Evolutionary conservation across 202 grass and related monocot genomes (phyloP).

Genomic region (Carex arenaria): DNA sequence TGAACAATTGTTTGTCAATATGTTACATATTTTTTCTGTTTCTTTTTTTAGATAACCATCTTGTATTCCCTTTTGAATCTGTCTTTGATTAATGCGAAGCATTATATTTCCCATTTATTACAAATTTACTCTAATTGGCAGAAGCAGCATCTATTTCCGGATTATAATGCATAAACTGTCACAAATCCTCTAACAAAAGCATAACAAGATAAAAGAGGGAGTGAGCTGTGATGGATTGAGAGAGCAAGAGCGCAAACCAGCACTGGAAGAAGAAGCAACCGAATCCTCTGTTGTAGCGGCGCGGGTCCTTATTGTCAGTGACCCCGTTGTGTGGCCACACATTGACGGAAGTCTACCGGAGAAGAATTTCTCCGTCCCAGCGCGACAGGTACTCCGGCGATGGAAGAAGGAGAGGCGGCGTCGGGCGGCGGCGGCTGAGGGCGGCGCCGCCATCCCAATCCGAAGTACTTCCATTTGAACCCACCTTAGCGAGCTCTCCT

Average conservation of each 20-base stretch:
- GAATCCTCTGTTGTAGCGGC: conserved; percentile 17
- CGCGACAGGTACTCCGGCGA: conserved; percentile 9
- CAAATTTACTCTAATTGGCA: conserved; percentile 7
- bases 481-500: not conserved
- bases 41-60: not conserved
- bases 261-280: conserved; percentile 11
- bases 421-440: conserved; percentile 24
- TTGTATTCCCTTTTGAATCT: not conserved
- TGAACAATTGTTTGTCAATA: not conserved
- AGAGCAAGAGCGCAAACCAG: conserved; percentile 2
- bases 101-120: not conserved
- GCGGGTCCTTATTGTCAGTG: conserved; percentile 32
- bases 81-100: not conserved
- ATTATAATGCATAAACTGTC: not conserved
- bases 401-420: not conserved
- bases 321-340: conserved; percentile 17
- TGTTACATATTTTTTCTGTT: not conserved
- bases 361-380: not conserved
- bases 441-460: conserved; percentile 58
- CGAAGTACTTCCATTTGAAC: conserved; percentile 58
- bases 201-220: not conserved
- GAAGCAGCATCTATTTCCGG: not conserved
- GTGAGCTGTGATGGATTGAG: not conserved
- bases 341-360: conserved; percentile 13
- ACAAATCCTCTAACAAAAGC: not conserved